Evolutionary conservation across 495 filamentous ascomycete genomes (phyloP).

Genomic region (Talaromyces stipitatus): DNA sequence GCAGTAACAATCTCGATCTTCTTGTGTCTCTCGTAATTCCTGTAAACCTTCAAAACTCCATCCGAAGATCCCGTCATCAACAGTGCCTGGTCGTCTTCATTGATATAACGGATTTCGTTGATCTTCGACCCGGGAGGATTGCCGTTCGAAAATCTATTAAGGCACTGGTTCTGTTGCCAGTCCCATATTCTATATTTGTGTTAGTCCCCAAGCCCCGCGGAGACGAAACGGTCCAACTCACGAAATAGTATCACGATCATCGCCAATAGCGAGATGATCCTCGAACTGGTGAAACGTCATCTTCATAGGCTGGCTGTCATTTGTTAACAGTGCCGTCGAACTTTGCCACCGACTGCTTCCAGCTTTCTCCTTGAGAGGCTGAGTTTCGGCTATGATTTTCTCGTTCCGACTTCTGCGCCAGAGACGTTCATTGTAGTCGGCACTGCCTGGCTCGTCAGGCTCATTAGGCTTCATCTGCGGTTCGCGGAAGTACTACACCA

Average conservation of each 20-base stretch:
- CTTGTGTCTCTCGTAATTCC: conserved; percentile 66
- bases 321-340: conserved; percentile 70
- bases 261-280: conserved; percentile 87
- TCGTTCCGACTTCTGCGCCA: conserved; percentile 94
- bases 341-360: conserved; percentile 78
- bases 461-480: conserved; percentile 97
- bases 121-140: conserved; percentile 89
- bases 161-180: conserved; percentile 64
- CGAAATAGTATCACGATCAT: conserved; percentile 80
- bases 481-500: conserved; percentile 81
- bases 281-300: conserved; percentile 98
- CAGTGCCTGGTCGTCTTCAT: conserved; percentile 93
- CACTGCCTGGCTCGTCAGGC: conserved; percentile 89
- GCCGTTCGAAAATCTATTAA: conserved; percentile 85
- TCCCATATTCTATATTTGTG: conserved; percentile 68
- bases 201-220: conserved; percentile 16
- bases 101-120: conserved; percentile 92
- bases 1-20: conserved; percentile 80
- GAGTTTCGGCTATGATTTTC: conserved; percentile 79
- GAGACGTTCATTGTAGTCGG: conserved; percentile 92
- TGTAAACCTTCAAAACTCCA: conserved; percentile 87
- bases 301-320: conserved; percentile 76
- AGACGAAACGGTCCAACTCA: conserved; percentile 21
- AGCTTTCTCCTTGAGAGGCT: conserved; percentile 83
- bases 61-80: conserved; percentile 93